phyloP scores from a whole-genome alignment of 2,329 filamentous ascomycete genomes.

The Massarina eburnea region DNA sequence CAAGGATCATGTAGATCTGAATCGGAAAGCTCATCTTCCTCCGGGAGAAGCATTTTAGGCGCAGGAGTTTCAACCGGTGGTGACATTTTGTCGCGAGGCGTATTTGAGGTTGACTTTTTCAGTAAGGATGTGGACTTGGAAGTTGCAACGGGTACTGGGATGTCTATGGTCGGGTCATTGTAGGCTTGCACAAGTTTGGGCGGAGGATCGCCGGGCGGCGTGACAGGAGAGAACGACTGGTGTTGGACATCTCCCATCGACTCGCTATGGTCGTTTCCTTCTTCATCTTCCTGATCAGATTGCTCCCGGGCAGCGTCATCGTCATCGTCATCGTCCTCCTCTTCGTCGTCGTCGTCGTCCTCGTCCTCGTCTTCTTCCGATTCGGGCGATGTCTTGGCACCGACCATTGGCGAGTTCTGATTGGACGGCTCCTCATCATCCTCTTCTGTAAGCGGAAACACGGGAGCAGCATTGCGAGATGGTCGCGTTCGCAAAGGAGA shows the following conservation, averaged over 20 bases:
- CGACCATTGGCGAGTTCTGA: slow-evolving; percentile 31
- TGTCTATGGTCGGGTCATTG: slow-evolving; percentile 8
- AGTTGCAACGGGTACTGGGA: slow-evolving; percentile 25
- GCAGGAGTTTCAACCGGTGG: slow-evolving; percentile 25
- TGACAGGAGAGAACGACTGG: slow-evolving; percentile 10
- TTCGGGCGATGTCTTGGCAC: slow-evolving; percentile 31
- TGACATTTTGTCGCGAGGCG: slow-evolving; percentile 26
- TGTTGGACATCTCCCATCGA: slow-evolving; percentile 15
- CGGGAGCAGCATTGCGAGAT: slow-evolving; percentile 35
- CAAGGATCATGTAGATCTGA: slow-evolving; percentile 42
- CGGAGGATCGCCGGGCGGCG: slow-evolving; percentile 21
- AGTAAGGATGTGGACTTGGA: slow-evolving; percentile 18
- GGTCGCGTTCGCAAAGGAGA: slow-evolving; percentile 34
- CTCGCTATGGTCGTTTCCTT: slow-evolving; percentile 10
- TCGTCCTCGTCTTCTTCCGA: slow-evolving; percentile 16
- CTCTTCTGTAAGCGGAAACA: slow-evolving; percentile 37
- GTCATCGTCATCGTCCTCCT: slow-evolving; percentile 5
- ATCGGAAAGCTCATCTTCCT: slow-evolving; percentile 39
- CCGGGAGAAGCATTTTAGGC: slow-evolving; percentile 28
- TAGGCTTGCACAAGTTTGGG: slow-evolving; percentile 15
- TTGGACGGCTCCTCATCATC: slow-evolving; percentile 39
- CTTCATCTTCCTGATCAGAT: slow-evolving; percentile 16
- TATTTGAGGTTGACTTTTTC: slow-evolving; percentile 25
- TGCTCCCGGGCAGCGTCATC: slow-evolving; percentile 6
- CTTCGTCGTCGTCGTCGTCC: background rate